Base-by-base conservation (phyloP, 2,329 filamentous ascomycete genomes). In the Verticillium nonalfalfae region DNA sequence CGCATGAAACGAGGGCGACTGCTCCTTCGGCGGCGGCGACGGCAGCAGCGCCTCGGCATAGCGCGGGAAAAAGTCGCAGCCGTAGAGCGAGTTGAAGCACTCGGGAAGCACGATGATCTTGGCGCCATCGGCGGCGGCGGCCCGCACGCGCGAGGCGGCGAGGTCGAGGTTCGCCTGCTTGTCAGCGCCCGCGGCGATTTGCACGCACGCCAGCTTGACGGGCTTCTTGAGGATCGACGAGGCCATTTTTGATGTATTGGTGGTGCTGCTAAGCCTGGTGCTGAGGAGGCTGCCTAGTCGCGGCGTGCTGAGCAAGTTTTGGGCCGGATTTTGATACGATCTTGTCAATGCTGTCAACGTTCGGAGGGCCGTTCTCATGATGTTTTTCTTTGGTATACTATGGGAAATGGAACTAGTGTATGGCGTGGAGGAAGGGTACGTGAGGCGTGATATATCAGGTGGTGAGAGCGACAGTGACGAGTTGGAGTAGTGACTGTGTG, bases 1-100 rank as follows among this genome's bases (percentile, higher is more conserved):
- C 6, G 93, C 91, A 74, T 96, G 90, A 82, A 88, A 98, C 60
- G 90, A 93, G 0, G 93, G 93, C 4, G 90, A 89, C 69, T 90
- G 85, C 56, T 85, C 83, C 63, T 79, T 73, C 3, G 87, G 79
- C 0, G 93, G 91, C 34, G 92, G 91, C 3, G 87, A 89, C 1
- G 92, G 91, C 57, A 79, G 76, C n/a, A 98, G 87, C 1, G 86
- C 89, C 77, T 99, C 95, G 67, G 95, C 93, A 75, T 98, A 98
- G 64, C 88, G 85, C 60, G 93, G 89, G 78, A 99, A 99, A 81
- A 89, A 93, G 71, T 92, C 75, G 67, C 88, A 93, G 67, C 95
- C 95, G 76, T 99, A 99, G 9, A 95, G 95, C 52, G 91, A 96
- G 81, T 99, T 99, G 86, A 99, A 99, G 82, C 95, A 99, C 79